Percentiles rank a stretch among this genome's conserved stretches.
These are phyloP conservation scores for Ambrosia hybrid DNA, from an alignment of 140 eudicot genomes.

Conservation along the genomic window DNA sequence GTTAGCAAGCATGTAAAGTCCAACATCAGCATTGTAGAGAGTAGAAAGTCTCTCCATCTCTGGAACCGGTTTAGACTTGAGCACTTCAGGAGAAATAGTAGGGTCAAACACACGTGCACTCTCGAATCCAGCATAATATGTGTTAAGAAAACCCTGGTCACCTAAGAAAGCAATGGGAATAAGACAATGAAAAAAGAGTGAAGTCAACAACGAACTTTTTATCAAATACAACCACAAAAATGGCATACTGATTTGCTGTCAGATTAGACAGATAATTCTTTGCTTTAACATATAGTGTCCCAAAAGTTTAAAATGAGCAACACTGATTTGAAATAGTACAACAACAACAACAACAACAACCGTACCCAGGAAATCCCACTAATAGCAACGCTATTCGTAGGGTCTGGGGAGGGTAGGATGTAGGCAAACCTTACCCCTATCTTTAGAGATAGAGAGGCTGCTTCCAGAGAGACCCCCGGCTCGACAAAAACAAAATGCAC, in stretches of 20 bases:
- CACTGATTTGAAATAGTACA: not conserved
- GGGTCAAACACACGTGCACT: constrained; percentile 91
- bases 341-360: too few relatives aligned
- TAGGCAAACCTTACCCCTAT: too few relatives aligned
- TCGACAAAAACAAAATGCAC: too few relatives aligned
- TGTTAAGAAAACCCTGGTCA: constrained; percentile 96
- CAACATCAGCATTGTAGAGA: constrained; percentile 98
- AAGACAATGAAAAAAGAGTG: constrained; percentile 6
- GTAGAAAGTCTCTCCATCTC: constrained; percentile 96
- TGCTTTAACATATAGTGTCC: not conserved
- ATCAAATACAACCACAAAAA: not conserved
- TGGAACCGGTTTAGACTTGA: constrained; percentile 76
- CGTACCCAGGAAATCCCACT: too few relatives aligned
- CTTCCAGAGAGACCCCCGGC: too few relatives aligned
- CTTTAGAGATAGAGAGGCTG: too few relatives aligned
- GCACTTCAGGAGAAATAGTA: constrained; percentile 48
- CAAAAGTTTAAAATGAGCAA: not conserved
- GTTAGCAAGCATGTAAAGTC: constrained; percentile 99
- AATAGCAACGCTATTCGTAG: too few relatives aligned
- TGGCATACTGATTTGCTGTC: not conserved
- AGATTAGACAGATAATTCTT: not conserved
- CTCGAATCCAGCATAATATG: constrained; percentile 78
- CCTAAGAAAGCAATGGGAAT: constrained; percentile 46
- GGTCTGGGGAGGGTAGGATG: too few relatives aligned
- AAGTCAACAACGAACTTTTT: not conserved